Conservation (phyloP, 768 basidiomycete genomes). For the Royoungia palumana region DNA sequence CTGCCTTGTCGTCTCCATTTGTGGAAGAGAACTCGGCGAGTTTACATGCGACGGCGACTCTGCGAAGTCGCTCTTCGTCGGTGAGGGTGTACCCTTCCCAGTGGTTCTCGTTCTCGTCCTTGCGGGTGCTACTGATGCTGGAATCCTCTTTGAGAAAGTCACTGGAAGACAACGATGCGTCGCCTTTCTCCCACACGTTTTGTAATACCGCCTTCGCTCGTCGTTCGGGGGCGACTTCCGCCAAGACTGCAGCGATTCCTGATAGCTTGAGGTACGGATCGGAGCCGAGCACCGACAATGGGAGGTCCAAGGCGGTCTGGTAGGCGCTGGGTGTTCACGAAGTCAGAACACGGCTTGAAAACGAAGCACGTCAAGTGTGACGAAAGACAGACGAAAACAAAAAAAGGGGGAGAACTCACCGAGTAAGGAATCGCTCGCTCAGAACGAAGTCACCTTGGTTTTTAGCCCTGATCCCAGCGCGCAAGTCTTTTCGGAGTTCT, state of each 20-base stretch:
- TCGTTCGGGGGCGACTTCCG: constrained; percentile 40
- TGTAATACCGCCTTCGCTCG: constrained; percentile 27
- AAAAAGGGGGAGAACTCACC: constrained; percentile 38
- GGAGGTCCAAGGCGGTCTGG: constrained; percentile 48
- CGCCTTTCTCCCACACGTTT: constrained; percentile 21
- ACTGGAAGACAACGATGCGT: not conserved
- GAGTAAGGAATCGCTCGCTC: constrained; percentile 50
- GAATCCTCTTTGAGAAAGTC: not conserved
- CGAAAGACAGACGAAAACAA: not conserved
- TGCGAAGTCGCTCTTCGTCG: constrained; percentile 40
- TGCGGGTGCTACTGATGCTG: not conserved
- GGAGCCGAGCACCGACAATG: constrained; percentile 31
- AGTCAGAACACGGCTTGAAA: not conserved
- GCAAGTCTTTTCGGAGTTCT: constrained; percentile 60
- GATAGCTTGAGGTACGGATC: constrained; percentile 64
- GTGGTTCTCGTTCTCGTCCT: not conserved
- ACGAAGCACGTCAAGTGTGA: not conserved
- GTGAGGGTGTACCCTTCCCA: constrained; percentile 30
- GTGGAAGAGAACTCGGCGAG: constrained; percentile 40
- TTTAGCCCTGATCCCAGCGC: constrained; percentile 61
- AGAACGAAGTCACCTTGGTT: constrained; percentile 50
- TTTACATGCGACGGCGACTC: constrained; percentile 44
- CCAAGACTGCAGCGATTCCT: constrained; percentile 62
- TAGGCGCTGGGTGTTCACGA: constrained; percentile 43
- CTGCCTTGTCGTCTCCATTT: constrained; percentile 18